Percentiles rank a stretch among this genome's conserved stretches.
Conservation (phyloP, 1,284 basidiomycete genomes). For the Stereum hirsutum region DNA sequence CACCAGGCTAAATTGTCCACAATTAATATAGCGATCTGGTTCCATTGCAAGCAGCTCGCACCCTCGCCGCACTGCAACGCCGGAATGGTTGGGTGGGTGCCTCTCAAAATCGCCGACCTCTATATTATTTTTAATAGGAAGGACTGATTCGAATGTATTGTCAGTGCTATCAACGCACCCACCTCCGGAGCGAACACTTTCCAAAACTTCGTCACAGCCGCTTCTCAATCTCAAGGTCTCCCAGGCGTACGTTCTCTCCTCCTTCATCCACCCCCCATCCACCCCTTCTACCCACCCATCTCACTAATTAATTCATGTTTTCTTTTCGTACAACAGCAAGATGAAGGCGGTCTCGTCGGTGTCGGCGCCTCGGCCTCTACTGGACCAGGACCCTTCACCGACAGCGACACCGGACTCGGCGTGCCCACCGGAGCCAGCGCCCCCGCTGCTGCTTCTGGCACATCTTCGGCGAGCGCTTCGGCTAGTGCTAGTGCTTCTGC, state of each 20-base stretch:
- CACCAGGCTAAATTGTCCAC: too few species aligned
- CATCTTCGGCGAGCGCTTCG: neutral
- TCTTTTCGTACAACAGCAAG: conserved; percentile 22
- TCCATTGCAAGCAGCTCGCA: conserved; percentile 46
- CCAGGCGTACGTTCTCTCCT: conserved; percentile 19
- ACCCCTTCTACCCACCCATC: neutral
- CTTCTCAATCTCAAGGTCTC: conserved; percentile 19
- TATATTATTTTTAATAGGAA: neutral
- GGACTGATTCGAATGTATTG: conserved; percentile 2
- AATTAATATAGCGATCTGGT: conserved; percentile 53
- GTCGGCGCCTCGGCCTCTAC: conserved; percentile 35
- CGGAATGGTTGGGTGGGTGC: conserved; percentile 30
- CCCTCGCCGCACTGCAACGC: conserved; percentile 33
- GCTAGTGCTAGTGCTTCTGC: neutral
- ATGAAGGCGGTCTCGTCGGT: conserved; percentile 28
- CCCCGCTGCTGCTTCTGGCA: conserved; percentile 5
- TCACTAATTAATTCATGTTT: conserved; percentile 4
- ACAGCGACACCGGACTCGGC: conserved; percentile 7
- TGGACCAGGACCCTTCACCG: conserved; percentile 25
- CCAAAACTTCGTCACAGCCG: conserved; percentile 28
- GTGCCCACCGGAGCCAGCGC: conserved; percentile 4
- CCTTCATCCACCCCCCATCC: neutral
- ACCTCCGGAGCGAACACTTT: conserved; percentile 37
- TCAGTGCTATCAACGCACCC: conserved; percentile 46
- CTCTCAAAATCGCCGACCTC: neutral